Evolutionary conservation across 495 filamentous ascomycete species (phyloP), one percentile per base, ranked within the genome.

Genomic region (Xanthoparmelia taractica): DNA sequence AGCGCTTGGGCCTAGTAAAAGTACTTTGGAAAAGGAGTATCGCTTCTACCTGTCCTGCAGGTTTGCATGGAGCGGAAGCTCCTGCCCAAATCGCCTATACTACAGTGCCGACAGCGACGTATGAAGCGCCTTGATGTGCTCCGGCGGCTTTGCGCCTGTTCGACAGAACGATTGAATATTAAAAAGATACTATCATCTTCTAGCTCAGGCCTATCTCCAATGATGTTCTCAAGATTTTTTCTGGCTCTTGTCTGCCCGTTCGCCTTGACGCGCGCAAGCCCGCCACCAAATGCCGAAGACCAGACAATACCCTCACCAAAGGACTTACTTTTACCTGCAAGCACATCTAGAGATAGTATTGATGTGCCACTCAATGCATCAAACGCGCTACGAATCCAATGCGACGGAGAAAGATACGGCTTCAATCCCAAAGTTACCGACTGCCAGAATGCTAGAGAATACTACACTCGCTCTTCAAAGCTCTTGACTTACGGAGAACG

Each of bases 381-480:
- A 33, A 54, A 54, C 29, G 7, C 1, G 15, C 4, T 54, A 20
- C 27, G 8, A 2, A 33, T 54, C 6, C 27, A 54, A 54, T 54
- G 50, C 7, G 50, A 54, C 29, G 50, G 50, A 54, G 27, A 54
- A 20, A 54, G 33, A n/a, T 54, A 54, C 29, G 50, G 50, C 27
- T 54, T 54, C 50, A 54, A 54, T n/a, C 50, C 50, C 15, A 11
- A 54, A 27, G 29, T 54, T 5, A 0, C 17, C 50, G 50, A 54
- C 17, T 54, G 50, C 29, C 29, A 54, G 17, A 20, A 33, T 5
- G 50, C 50, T 29, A 54, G 50, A 33, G 18, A 27, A 7, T 54
- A 11, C 20, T 54, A 33, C 29, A 54, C 6, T 15, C 50, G 50
- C 5, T 54, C 50, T 54, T 31, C 50, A 31, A 1, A 20, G 50